phyloP scores from a whole-genome alignment of 2,329 filamentous ascomycete species.

The Fusarium domesticum region DNA sequence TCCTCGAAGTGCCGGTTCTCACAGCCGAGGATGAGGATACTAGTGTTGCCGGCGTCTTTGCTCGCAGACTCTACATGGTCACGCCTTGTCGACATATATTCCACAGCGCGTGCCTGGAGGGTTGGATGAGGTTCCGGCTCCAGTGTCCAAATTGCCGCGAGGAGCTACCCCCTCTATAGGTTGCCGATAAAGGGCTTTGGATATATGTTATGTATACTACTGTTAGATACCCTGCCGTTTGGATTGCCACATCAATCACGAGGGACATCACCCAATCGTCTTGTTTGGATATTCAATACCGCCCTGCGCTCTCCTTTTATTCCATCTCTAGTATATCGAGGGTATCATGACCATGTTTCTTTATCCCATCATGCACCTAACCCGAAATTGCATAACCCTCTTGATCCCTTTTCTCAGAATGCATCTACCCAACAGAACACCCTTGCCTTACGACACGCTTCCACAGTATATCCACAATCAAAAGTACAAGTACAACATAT shows the following conservation, averaged over 20 bases:
- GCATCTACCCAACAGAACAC: not conserved
- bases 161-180: slow-evolving; percentile 74
- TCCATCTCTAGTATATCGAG: too few species aligned
- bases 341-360: not conserved
- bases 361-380: not conserved
- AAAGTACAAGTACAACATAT: not conserved
- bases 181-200: not conserved
- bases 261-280: not conserved
- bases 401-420: not conserved
- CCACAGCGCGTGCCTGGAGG: slow-evolving; percentile 85
- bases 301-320: too few species aligned
- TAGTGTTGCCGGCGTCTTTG: slow-evolving; percentile 66
- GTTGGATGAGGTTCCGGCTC: slow-evolving; percentile 90
- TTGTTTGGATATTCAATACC: too few species aligned
- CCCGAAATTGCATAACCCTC: not conserved
- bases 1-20: slow-evolving; percentile 83
- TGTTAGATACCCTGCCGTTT: not conserved
- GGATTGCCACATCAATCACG: not conserved
- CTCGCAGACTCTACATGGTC: slow-evolving; percentile 87
- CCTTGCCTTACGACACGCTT: not conserved
- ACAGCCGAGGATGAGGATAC: slow-evolving; percentile 53
- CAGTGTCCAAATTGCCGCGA: slow-evolving; percentile 96
- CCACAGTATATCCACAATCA: not conserved
- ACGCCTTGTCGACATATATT: slow-evolving; percentile 97
- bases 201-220: not conserved